Percentiles rank a stretch among this genome's conserved stretches.
Evolutionary conservation across 78 protist species (phyloP).

Genomic region (Dictyostelium capitatum): DNA sequence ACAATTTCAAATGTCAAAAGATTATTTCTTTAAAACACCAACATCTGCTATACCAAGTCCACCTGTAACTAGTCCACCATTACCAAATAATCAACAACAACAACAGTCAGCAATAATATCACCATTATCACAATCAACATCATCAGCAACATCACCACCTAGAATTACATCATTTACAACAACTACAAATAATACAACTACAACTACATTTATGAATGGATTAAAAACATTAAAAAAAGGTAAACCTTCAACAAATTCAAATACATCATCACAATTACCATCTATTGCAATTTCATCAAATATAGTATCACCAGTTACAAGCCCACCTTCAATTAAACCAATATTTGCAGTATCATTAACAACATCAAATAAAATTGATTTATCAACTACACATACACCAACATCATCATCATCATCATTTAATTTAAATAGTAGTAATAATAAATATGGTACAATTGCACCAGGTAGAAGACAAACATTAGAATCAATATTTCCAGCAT

Average conservation of each 20-base stretch:
- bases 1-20: conserved; percentile 16
- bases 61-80: not conserved
- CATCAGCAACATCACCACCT: not conserved
- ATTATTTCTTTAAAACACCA: not conserved
- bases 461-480: not conserved
- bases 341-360: conserved; percentile 15
- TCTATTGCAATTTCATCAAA: not conserved
- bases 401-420: not conserved
- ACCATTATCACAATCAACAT: not conserved
- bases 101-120: not conserved
- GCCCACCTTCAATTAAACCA: conserved; percentile 9
- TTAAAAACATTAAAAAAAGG: conserved; percentile 1
- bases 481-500: conserved; percentile 11
- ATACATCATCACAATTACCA: not conserved
- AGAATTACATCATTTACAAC: not conserved
- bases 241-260: not conserved
- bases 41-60: not conserved
- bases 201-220: not conserved
- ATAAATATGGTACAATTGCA: not conserved
- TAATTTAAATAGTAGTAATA: not conserved
- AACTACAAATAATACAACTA: not conserved
- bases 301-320: conserved; percentile 5
- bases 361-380: not conserved
- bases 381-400: not conserved
- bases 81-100: not conserved